Conservation (phyloP, 768 basidiomycete genomes). For the Pisolithus tinctorius region DNA sequence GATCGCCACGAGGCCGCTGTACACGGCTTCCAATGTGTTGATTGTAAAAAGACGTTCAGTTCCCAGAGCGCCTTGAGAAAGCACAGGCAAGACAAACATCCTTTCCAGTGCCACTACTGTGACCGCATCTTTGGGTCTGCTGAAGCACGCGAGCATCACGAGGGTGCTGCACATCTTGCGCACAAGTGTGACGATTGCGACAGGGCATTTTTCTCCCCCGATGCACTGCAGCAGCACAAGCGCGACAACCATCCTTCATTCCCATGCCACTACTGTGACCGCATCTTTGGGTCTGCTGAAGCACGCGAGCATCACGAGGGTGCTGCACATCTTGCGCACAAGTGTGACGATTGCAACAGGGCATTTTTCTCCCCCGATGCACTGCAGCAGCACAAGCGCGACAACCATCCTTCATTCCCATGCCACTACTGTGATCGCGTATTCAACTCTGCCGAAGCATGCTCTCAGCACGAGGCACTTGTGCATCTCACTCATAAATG, state of each 20-base stretch:
- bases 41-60: background rate
- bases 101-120: background rate
- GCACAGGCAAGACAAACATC: background rate
- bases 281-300: constrained; percentile 1
- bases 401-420: constrained; percentile 2
- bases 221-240: constrained; percentile 1
- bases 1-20: background rate
- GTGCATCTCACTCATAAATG: constrained; percentile 6
- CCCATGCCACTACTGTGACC: constrained; percentile 13
- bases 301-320: constrained; percentile 8
- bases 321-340: constrained; percentile 3
- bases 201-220: background rate
- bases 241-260: constrained; percentile 1
- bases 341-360: background rate
- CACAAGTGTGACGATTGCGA: background rate
- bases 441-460: constrained; percentile 6
- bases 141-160: background rate
- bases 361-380: background rate
- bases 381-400: background rate
- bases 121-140: background rate
- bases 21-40: no score
- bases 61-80: background rate
- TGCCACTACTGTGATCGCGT: constrained; percentile 6
- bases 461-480: constrained; percentile 6
- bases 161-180: background rate